These are phyloP conservation scores for Alternaria sp. DNA, from an alignment of 2,329 filamentous ascomycete species.

Conservation along the genomic window DNA sequence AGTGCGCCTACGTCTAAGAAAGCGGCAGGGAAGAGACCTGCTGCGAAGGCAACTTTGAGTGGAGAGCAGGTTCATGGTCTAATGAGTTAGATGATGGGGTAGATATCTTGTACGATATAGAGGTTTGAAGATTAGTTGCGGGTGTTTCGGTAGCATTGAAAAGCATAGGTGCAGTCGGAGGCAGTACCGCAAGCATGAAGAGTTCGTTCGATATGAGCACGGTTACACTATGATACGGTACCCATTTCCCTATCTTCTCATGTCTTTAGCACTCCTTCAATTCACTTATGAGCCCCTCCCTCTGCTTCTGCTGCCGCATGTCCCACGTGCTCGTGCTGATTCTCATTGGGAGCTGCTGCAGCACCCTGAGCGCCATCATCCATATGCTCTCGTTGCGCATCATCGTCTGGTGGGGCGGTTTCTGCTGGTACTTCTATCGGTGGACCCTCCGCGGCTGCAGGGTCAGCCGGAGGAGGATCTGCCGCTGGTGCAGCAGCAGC, in stretches of 20 bases:
- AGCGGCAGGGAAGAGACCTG: slow-evolving; percentile 21
- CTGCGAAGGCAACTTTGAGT: slow-evolving; percentile 28
- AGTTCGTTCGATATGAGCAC: background rate
- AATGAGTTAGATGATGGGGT: slow-evolving; percentile 21
- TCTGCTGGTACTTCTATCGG: background rate
- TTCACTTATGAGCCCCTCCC: background rate
- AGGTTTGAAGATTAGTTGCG: background rate
- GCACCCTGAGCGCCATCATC: background rate
- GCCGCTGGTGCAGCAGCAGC: background rate
- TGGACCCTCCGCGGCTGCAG: background rate
- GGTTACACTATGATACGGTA: background rate
- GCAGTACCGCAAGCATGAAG: background rate
- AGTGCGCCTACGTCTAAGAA: slow-evolving; percentile 10
- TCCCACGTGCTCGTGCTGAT: background rate
- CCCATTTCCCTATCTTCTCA: background rate
- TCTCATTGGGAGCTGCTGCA: background rate
- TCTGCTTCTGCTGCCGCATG: background rate
- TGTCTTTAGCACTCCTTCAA: background rate
- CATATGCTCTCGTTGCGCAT: background rate
- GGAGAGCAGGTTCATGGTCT: slow-evolving; percentile 34
- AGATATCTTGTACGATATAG: background rate
- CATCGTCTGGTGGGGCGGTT: background rate
- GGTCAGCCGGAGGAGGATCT: background rate
- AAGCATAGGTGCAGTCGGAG: background rate
- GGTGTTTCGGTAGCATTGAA: background rate